Conservation (phyloP, 2,329 filamentous ascomycete species). For the Coleophoma eucalyptorum region DNA sequence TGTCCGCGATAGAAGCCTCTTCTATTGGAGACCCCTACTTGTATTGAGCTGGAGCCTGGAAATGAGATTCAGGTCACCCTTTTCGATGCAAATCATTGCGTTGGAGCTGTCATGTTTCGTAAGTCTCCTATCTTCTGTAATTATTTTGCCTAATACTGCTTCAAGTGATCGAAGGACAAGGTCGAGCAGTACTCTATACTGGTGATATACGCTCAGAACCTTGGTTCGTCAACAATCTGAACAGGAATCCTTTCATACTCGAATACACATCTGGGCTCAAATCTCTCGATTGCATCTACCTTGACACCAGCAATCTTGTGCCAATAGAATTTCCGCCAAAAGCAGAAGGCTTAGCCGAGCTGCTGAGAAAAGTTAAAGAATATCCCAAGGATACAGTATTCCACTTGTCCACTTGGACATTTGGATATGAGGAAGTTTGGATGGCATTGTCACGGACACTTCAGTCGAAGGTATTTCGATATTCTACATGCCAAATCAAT, state of each 20-base stretch:
- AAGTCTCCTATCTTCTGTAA: slow-evolving; percentile 19
- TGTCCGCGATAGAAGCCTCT: slow-evolving; percentile 59
- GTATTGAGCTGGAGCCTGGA: slow-evolving; percentile 68
- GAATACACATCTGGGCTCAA: slow-evolving; percentile 68
- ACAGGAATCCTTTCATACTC: slow-evolving; percentile 67
- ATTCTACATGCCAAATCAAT: neutral
- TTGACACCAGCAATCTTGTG: slow-evolving; percentile 75
- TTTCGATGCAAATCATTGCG: slow-evolving; percentile 89
- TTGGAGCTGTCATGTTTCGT: slow-evolving; percentile 87
- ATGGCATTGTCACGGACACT: slow-evolving; percentile 71
- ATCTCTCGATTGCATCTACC: slow-evolving; percentile 74
- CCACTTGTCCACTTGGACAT: slow-evolving; percentile 86
- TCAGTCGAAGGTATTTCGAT: slow-evolving; percentile 50
- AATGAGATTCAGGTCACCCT: slow-evolving; percentile 75
- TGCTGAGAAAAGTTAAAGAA: slow-evolving; percentile 61
- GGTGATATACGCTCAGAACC: slow-evolving; percentile 83
- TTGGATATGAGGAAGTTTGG: slow-evolving; percentile 93
- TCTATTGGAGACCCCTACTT: slow-evolving; percentile 75
- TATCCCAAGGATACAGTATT: slow-evolving; percentile 77
- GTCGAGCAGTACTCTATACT: slow-evolving; percentile 77
- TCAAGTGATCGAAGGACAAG: slow-evolving; percentile 65
- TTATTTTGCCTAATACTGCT: slow-evolving; percentile 1
- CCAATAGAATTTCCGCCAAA: slow-evolving; percentile 53
- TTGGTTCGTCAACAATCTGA: slow-evolving; percentile 78
- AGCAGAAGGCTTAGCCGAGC: slow-evolving; percentile 70